Evolutionary conservation across 2,329 filamentous ascomycete genomes (phyloP).

Genomic region (Fusarium oxysporum): DNA sequence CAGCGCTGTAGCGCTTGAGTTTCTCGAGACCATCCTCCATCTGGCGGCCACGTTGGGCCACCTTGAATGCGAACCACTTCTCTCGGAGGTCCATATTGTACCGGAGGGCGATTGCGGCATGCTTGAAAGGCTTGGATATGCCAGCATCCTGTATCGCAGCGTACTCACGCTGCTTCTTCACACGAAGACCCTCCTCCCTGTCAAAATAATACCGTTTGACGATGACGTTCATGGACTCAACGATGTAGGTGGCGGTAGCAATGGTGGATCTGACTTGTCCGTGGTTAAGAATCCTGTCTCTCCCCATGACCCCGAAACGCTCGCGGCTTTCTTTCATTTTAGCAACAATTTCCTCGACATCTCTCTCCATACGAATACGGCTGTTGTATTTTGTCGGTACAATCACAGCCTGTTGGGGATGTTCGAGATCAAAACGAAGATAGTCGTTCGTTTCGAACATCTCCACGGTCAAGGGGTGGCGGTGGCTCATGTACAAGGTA

Average conservation of each 20-base stretch:
- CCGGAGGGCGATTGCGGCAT: rapidly evolving
- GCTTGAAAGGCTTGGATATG: background rate
- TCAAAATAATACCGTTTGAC: slow-evolving; percentile 16
- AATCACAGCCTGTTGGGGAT: rapidly evolving
- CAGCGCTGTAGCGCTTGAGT: background rate
- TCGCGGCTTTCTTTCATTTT: background rate
- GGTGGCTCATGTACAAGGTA: background rate
- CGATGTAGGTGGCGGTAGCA: background rate
- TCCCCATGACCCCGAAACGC: background rate
- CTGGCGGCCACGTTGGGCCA: background rate
- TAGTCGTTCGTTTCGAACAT: background rate
- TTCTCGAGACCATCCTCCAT: slow-evolving; percentile 25
- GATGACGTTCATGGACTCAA: background rate
- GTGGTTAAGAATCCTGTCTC: background rate
- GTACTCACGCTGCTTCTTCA: slow-evolving; percentile 3
- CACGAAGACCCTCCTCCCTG: slow-evolving; percentile 18
- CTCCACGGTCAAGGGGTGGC: background rate
- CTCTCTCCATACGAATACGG: background rate
- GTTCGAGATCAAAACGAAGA: background rate
- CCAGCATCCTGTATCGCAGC: background rate
- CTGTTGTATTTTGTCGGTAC: background rate
- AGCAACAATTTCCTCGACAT: background rate
- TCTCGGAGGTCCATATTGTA: background rate
- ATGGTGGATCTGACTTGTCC: background rate
- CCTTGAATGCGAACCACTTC: background rate